These are phyloP conservation scores for Simplicillium aogashimaense DNA, from an alignment of 2,329 filamentous ascomycete genomes.

Conservation along the genomic window DNA sequence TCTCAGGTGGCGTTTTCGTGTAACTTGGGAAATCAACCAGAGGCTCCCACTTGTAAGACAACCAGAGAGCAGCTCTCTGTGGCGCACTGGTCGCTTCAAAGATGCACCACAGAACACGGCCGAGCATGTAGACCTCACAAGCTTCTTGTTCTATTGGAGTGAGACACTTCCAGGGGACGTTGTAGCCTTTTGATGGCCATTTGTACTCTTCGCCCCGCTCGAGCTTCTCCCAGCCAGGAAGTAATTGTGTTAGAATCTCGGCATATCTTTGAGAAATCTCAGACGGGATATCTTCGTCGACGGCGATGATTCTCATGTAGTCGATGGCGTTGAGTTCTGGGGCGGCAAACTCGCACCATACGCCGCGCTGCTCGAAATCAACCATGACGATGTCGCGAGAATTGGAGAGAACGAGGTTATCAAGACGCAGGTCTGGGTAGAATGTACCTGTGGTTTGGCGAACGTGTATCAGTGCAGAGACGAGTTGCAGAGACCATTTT, in stretches of 20 bases:
- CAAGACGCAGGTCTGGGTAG: slow-evolving; percentile 49
- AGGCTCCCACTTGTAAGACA: slow-evolving; percentile 48
- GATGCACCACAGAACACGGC: slow-evolving; percentile 50
- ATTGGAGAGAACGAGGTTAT: slow-evolving; percentile 46
- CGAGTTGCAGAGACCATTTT: slow-evolving; percentile 44
- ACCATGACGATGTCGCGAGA: slow-evolving; percentile 41
- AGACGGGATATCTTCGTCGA: slow-evolving; percentile 33
- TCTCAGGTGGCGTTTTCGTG: slow-evolving; percentile 30
- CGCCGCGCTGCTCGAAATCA: slow-evolving; percentile 53
- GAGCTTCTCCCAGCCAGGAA: slow-evolving; percentile 34
- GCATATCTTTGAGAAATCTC: slow-evolving; percentile 29
- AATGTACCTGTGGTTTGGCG: slow-evolving; percentile 33
- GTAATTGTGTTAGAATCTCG: slow-evolving; percentile 28
- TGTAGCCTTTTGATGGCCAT: slow-evolving; percentile 40
- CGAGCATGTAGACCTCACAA: slow-evolving; percentile 54
- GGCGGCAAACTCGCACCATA: slow-evolving; percentile 52
- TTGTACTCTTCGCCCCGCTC: slow-evolving; percentile 32
- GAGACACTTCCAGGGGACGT: slow-evolving; percentile 46
- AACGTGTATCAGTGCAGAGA: slow-evolving; percentile 40
- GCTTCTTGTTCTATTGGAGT: slow-evolving; percentile 40
- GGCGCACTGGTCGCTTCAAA: slow-evolving; percentile 51
- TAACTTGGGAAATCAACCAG: slow-evolving; percentile 46
- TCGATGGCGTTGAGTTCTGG: slow-evolving; percentile 52
- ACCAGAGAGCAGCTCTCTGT: slow-evolving; percentile 46
- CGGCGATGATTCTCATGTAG: slow-evolving; percentile 43